Conservation (phyloP, 23 red algal genomes). For the Gracilaria gracilis region DNA sequence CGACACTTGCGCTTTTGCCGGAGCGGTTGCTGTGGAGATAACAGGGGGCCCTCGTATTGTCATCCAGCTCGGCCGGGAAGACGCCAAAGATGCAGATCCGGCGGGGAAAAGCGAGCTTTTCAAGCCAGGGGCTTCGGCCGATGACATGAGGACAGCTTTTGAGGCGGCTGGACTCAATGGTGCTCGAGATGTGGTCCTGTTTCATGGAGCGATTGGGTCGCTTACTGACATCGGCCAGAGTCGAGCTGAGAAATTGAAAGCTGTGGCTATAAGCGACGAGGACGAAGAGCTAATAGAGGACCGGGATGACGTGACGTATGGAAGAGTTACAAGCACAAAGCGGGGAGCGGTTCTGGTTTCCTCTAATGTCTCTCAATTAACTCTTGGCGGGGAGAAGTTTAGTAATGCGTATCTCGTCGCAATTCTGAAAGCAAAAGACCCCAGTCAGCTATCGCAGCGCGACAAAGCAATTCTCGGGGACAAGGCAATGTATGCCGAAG, state of each 20-base stretch:
- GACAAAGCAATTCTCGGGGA: conserved; percentile 80
- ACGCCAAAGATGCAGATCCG: conserved; percentile 68
- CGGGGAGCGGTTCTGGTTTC: conserved; percentile 86
- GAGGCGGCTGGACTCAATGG: conserved; percentile 65
- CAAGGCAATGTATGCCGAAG: conserved; percentile 47
- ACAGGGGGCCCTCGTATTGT: conserved; percentile 90
- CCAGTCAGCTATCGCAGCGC: conserved; percentile 54
- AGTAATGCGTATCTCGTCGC: conserved; percentile 80
- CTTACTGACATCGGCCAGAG: conserved; percentile 71
- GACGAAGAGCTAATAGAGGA: conserved; percentile 65
- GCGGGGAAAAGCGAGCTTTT: conserved; percentile 32
- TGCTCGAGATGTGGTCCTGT: conserved; percentile 68
- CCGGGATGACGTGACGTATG: conserved; percentile 80
- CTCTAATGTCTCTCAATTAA: conserved; percentile 83
- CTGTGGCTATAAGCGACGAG: conserved; percentile 25
- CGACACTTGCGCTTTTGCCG: conserved; percentile 94
- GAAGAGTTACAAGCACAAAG: conserved; percentile 74
- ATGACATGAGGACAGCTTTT: conserved; percentile 48
- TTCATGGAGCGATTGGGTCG: conserved; percentile 80
- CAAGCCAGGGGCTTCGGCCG: conserved; percentile 60
- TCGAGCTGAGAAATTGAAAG: conserved; percentile 49
- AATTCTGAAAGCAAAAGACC: conserved; percentile 66
- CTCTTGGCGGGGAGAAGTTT: conserved; percentile 90
- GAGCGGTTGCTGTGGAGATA: conserved; percentile 91
- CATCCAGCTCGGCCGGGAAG: conserved; percentile 95